A percentile compares a stretch with the other conserved stretches of the same genome.
These are phyloP conservation scores for Colletotrichum abscissum DNA, from an alignment of 2,329 filamentous ascomycete species.

Conservation along the genomic window DNA sequence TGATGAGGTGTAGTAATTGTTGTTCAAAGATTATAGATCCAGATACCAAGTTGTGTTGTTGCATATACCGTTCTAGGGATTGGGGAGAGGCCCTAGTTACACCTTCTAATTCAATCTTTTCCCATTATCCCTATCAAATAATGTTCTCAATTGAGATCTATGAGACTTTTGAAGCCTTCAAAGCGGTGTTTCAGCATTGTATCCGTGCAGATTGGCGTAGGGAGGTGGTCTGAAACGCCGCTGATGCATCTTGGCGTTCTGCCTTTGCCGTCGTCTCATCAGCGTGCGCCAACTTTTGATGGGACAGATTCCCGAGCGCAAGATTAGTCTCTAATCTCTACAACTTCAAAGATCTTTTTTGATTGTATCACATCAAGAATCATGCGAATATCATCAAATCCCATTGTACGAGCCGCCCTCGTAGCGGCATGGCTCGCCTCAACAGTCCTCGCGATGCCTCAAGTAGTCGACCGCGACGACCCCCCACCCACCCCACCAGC, in stretches of 20 bases:
- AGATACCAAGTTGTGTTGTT: constrained; percentile 26
- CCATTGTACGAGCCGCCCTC: background rate
- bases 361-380: background rate
- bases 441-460: constrained; percentile 7
- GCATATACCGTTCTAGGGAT: background rate
- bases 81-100: background rate
- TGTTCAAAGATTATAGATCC: background rate
- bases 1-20: background rate
- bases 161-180: background rate
- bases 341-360: background rate
- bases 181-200: background rate
- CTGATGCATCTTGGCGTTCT: constrained; percentile 28
- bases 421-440: constrained; percentile 18
- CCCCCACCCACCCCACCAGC: constrained; percentile 1
- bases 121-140: background rate
- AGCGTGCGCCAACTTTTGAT: background rate
- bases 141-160: accelerated
- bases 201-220: constrained; percentile 1
- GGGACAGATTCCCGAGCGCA: background rate
- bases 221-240: constrained; percentile 22
- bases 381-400: constrained; percentile 23
- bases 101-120: constrained; percentile 5
- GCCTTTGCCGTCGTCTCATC: background rate
- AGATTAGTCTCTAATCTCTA: background rate
- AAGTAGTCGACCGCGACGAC: constrained; percentile 24